Percentiles rank a stretch among this genome's conserved stretches.
Evolutionary conservation across 331 rosid species (phyloP).

Genomic region (Ulmus americana): DNA sequence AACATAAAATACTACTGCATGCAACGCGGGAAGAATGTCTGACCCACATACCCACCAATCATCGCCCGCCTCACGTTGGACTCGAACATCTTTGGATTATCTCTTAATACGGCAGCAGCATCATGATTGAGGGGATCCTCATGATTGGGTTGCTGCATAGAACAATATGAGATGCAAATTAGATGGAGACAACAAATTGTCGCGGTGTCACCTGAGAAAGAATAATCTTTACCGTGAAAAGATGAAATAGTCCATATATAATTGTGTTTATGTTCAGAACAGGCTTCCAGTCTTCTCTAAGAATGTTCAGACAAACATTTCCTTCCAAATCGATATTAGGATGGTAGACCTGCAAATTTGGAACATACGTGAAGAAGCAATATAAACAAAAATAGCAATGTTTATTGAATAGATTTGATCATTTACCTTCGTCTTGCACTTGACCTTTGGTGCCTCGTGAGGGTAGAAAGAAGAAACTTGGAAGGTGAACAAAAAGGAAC

Average conservation of each 20-base stretch:
- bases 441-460: conserved; percentile 60
- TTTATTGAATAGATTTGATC: background rate
- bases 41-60: conserved; percentile 56
- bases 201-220: background rate
- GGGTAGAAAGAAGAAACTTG: conserved; percentile 53
- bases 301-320: conserved; percentile 54
- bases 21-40: conserved; percentile 43
- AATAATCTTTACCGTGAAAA: conserved; percentile 39
- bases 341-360: conserved; percentile 47
- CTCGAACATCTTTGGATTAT: conserved; percentile 42
- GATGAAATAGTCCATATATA: conserved; percentile 51
- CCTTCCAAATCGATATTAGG: conserved; percentile 57
- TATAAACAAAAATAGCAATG: background rate
- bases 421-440: conserved; percentile 58
- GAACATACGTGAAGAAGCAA: background rate
- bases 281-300: conserved; percentile 65
- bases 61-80: conserved; percentile 53
- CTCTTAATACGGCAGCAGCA: conserved; percentile 51
- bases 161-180: background rate
- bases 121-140: conserved; percentile 63
- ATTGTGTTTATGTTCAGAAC: conserved; percentile 52
- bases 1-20: conserved; percentile 21
- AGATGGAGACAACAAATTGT: background rate
- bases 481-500: conserved; percentile 46
- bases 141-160: conserved; percentile 42